A percentile compares a stretch with the other conserved stretches of the same genome.
Conservation (phyloP, 805 yeast genomes). For the Lipomyces japonicus region DNA sequence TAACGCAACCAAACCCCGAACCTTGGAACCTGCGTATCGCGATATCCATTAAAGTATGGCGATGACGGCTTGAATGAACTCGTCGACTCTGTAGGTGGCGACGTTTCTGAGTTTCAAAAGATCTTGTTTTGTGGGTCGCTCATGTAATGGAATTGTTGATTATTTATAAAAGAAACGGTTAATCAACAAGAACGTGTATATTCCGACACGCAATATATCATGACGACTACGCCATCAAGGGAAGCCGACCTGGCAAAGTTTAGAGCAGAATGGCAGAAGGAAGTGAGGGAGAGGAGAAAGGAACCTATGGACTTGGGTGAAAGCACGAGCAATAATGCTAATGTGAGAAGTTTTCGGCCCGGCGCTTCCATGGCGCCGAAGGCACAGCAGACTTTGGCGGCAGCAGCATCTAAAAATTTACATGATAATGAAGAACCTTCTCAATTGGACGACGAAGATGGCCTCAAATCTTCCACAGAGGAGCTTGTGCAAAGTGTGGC, state of each 20-base stretch:
- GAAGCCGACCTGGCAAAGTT: conserved; percentile 25
- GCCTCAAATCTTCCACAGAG: conserved; percentile 15
- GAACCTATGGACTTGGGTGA: neutral
- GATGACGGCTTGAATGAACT: too few species aligned
- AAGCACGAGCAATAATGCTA: neutral
- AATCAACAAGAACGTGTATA: too few species aligned
- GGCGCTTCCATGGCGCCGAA: neutral
- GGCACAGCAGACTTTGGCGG: neutral
- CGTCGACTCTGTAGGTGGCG: too few species aligned
- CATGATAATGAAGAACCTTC: neutral
- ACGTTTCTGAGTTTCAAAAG: too few species aligned
- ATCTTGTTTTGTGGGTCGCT: conserved; percentile 32
- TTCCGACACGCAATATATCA: too few species aligned
- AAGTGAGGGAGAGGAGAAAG: conserved; percentile 15
- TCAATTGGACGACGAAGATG: conserved; percentile 1
- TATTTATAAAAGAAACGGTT: neutral
- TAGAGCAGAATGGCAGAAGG: conserved; percentile 27
- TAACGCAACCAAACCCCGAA: too few species aligned
- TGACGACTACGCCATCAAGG: too few species aligned
- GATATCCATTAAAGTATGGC: too few species aligned
- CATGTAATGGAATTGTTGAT: neutral
- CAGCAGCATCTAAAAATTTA: neutral
- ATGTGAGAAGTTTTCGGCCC: neutral
- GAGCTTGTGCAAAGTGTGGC: conserved; percentile 15
- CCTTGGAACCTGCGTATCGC: too few species aligned